Percentiles rank a stretch among this genome's conserved stretches.
Conservation (phyloP, 768 basidiomycete genomes). For the Boletellus emodensis region DNA sequence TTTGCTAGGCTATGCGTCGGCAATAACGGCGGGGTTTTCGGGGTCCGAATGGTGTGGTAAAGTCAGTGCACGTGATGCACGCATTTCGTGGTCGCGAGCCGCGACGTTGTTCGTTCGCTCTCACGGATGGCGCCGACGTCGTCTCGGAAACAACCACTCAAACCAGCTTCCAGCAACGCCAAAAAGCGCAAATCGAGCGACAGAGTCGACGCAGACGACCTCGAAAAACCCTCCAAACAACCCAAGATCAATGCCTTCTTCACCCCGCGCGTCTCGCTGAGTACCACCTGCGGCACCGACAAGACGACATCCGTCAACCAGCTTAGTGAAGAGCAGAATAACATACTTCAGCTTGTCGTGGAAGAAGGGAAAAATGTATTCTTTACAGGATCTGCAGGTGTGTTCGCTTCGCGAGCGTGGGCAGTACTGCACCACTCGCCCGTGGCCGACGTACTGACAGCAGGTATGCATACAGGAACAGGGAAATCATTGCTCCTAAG, state of each 20-base stretch:
- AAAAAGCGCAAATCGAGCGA: slow-evolving; percentile 25
- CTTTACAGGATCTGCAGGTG: slow-evolving; percentile 69
- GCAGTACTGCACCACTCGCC: neutral
- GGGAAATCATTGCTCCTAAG: slow-evolving; percentile 60
- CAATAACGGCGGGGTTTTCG: too few relatives aligned
- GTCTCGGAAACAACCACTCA: slow-evolving; percentile 7
- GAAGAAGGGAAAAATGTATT: slow-evolving; percentile 58
- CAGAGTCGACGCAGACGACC: neutral
- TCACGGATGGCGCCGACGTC: slow-evolving; percentile 6
- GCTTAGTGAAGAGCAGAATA: slow-evolving; percentile 52
- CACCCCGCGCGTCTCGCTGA: slow-evolving; percentile 26
- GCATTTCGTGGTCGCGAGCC: slow-evolving; percentile 17
- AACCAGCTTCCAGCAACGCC: slow-evolving; percentile 3
- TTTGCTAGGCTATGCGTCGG: too few relatives aligned
- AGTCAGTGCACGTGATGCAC: slow-evolving; percentile 22
- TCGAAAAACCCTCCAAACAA: slow-evolving; percentile 14
- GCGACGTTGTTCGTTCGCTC: neutral
- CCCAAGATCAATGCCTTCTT: slow-evolving; percentile 27
- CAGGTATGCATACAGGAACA: slow-evolving; percentile 40
- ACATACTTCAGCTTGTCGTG: slow-evolving; percentile 48
- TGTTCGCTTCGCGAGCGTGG: slow-evolving; percentile 6
- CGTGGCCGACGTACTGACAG: neutral
- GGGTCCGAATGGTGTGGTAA: neutral
- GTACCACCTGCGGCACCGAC: slow-evolving; percentile 27
- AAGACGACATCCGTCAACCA: slow-evolving; percentile 33